Base-by-base conservation (phyloP, 2,329 filamentous ascomycete species). In the Penicillium frequentans region DNA sequence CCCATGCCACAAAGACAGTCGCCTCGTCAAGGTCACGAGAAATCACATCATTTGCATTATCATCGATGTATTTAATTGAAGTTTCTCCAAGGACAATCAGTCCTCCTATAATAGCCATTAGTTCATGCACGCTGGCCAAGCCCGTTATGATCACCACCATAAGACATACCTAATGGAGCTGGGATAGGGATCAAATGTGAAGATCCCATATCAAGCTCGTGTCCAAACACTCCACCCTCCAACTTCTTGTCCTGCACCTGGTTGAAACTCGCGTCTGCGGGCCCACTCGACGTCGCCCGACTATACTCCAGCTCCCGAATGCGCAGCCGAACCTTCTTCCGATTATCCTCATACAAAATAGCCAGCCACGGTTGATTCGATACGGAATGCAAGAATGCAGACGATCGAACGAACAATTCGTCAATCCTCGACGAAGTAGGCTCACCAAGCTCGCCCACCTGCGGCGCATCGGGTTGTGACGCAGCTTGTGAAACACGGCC, bases 1-100 rank as follows among this genome's bases (percentile, higher is more conserved):
- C 90, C 93, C 93, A 99, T 2, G 91, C 87, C n/a, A 95, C 89
- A 65, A 96, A 98, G 35, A 96, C 88, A 3, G 89, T 91, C 0
- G 92, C 85, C 55, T 93, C 87, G 1, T 85, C 80, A 2, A 97
- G 76, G 0, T 82, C 77, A 9, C 86, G 82, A 19, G 87, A 84
- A 13, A 91, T 82, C 13, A 82, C 82, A 33, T 86, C 83, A 60
- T 88, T 87, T 24, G 78, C 90, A 33, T 89, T 82, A 58, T 91
- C 90, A 67, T 96, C 90, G 57, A 95, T 87, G 71, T 98, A 98
- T 9, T 88, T 85, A 57, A 99, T 84, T 2, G 87, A 86, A 0
- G 90, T 96, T 75, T 93, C 90, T 21, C 90, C 90, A 8, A 93
- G 82, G 2, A 93, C 84, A 43, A 95, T 80, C 4, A 93, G 74